Base-by-base conservation (phyloP, 345 rosid genomes). In the Viola odorata region DNA sequence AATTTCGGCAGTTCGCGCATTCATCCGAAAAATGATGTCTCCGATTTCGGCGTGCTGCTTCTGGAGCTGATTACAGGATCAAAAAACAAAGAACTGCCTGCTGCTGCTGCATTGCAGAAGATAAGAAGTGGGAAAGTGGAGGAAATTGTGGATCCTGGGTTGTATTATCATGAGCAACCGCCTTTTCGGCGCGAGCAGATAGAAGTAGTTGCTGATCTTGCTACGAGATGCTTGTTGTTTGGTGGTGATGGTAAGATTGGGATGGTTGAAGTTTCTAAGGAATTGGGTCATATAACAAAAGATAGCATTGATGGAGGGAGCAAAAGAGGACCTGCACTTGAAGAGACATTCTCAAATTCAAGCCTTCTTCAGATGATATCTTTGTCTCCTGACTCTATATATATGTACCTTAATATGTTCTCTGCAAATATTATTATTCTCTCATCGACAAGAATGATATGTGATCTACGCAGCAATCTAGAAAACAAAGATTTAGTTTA, bases 331-430 rank as follows among this genome's bases (percentile, higher is more conserved):
- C 79, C 80, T 50, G 83, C 78, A 8, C 70, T 85, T 45, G 88
- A 91, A 57, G 96, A 91, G 70, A 91, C 96, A n/a, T 88, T 88
- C 54, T 88, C 91, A 5, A 91, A 86, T 75, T 91, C 91, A 44
- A 88, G 91, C 67, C 80, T 91, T 45, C 91, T 91, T 61, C 96
- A 91, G 65, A 88, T 91, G 98, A 82, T 84, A 37, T 91, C 96
- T 12, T 80, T 81, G 94, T 91, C 96, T 62, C 98, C 91, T 62
- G 98, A 86, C 60, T 91, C 91, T 3, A 74, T 81, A 15, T 81
- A 15, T 54, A 76, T 38, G 74, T 76, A 45, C 82, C 71, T 38
- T 75, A 53, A 77, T 10, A 3, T 70, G 39, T 17, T 17, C 37
- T 51, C 12, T 51, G 54, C 5, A 37, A 51, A 51, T 51, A 51